Conservation (phyloP, 2,329 filamentous ascomycete species). For the Macroventuria anomochaeta region DNA sequence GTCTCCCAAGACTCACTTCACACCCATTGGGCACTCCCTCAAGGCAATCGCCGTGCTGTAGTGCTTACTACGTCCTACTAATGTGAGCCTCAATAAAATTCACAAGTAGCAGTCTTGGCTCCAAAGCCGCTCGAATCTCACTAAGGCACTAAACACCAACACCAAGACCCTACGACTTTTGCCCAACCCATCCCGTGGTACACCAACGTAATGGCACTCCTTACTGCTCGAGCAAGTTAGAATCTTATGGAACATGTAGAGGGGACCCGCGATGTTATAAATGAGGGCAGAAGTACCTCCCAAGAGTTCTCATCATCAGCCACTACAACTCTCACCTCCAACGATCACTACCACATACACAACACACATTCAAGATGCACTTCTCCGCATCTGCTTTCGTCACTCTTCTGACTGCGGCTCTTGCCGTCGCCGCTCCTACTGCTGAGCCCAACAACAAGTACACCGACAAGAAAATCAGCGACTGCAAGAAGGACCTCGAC, state of each 20-base stretch:
- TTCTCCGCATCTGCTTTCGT: slow-evolving; percentile 30
- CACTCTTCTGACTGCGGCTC: slow-evolving; percentile 27
- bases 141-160: slow-evolving; percentile 18
- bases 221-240: background rate
- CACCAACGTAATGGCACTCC: slow-evolving; percentile 27
- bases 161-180: slow-evolving; percentile 22
- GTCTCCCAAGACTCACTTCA: background rate
- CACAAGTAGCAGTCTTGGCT: slow-evolving; percentile 25
- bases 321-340: background rate
- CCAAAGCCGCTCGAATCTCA: slow-evolving; percentile 2
- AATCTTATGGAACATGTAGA: background rate
- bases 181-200: slow-evolving; percentile 10
- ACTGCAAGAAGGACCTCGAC: slow-evolving; percentile 32
- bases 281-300: slow-evolving; percentile 2
- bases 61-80: background rate
- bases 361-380: slow-evolving; percentile 25
- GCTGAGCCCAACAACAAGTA: slow-evolving; percentile 4
- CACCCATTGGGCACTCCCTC: background rate
- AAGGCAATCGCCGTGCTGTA: slow-evolving; percentile 16
- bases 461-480: slow-evolving; percentile 18
- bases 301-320: slow-evolving; percentile 11
- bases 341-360: background rate
- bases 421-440: slow-evolving; percentile 31
- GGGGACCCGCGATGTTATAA: slow-evolving; percentile 27
- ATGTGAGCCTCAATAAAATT: slow-evolving; percentile 17